Base-by-base conservation (phyloP, 345 rosid species). In the Gossypium anomalum region DNA sequence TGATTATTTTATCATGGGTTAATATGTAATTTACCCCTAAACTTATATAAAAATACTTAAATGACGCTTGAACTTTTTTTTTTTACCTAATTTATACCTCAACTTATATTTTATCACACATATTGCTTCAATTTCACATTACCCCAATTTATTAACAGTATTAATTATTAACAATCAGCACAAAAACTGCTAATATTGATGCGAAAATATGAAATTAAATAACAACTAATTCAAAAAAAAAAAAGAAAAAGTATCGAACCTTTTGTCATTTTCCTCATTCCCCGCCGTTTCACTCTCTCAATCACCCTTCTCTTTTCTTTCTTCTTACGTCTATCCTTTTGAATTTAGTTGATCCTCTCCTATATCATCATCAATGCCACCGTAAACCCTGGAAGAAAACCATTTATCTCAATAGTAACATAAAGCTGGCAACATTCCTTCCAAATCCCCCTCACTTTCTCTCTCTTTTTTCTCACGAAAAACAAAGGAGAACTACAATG, bases 211-310 rank as follows among this genome's bases (percentile, higher is more conserved):
- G 41, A 34, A 34, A 4, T 34, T 34, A 34, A 34, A 34, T 34
- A 34, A 34, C 38, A 34, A 34, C 38, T 34, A 34, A 34, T 4
- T 34, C 6, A 4, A 4, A 34, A 34, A 34, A 4, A 29, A 29
- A 27, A 27, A 29, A 3, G 0, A 27, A 0, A 25, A 4, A 29
- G 38, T 34, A 34, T 34, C 41, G 41, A 34, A 34, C 41, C 41
- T 34, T 34, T 34, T 5, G 41, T 34, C 41, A 34, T 51, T 41
- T 9, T 20, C 73, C 78, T 43, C 64, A 7, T 17, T 81, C 71
- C 70, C 74, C 78, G 80, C 83, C 83, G 76, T 70, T 81, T 64
- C 74, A 58, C 2, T 20, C 80, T 57, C 73, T 55, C 72, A 22
- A 59, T 59, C 63, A 59, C 63, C 17, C 38, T 59, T 4, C n/a